Evolutionary conservation across 2,329 filamentous ascomycete genomes (phyloP).

Genomic region (Phaeophleospora eucalypticola): DNA sequence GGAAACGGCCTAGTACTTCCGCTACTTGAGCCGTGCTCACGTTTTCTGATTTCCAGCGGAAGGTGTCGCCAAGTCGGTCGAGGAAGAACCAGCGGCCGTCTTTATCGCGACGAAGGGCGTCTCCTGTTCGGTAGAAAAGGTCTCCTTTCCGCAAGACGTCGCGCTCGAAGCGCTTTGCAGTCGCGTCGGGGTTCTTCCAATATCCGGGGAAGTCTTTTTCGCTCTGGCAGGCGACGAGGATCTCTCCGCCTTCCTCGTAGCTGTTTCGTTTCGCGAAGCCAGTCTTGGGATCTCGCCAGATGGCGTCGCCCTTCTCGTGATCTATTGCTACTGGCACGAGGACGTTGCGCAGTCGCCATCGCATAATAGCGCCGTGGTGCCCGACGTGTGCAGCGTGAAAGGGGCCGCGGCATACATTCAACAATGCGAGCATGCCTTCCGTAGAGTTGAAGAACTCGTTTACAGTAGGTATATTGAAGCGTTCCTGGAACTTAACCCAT

Average conservation of each 20-base stretch:
- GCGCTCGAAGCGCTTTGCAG: slow-evolving; percentile 51
- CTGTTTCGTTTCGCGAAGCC: slow-evolving; percentile 61
- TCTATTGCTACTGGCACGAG: slow-evolving; percentile 67
- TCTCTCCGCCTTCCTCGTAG: slow-evolving; percentile 70
- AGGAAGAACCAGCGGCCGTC: slow-evolving; percentile 49
- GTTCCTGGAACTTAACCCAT: slow-evolving; percentile 60
- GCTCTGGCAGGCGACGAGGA: slow-evolving; percentile 61
- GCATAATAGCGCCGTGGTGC: slow-evolving; percentile 63
- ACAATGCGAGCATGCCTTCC: slow-evolving; percentile 64
- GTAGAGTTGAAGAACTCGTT: slow-evolving; percentile 75
- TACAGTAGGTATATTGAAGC: slow-evolving; percentile 60
- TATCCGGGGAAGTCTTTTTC: slow-evolving; percentile 64
- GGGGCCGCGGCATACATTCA: slow-evolving; percentile 45
- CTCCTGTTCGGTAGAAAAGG: slow-evolving; percentile 47
- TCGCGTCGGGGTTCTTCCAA: slow-evolving; percentile 63
- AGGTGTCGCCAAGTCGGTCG: slow-evolving; percentile 47
- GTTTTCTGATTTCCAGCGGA: slow-evolving; percentile 50
- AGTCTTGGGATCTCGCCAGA: slow-evolving; percentile 62
- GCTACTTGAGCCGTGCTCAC: slow-evolving; percentile 47
- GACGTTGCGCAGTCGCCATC: slow-evolving; percentile 50
- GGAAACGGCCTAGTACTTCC: slow-evolving; percentile 43
- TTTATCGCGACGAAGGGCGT: slow-evolving; percentile 41
- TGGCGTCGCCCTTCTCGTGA: slow-evolving; percentile 58
- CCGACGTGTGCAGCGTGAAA: slow-evolving; percentile 63
- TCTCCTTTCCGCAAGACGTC: slow-evolving; percentile 48